Evolutionary conservation across 768 basidiomycete genomes (phyloP), one percentile per base, ranked within the genome.

Genomic region (Lepiota brunneoincarnata): DNA sequence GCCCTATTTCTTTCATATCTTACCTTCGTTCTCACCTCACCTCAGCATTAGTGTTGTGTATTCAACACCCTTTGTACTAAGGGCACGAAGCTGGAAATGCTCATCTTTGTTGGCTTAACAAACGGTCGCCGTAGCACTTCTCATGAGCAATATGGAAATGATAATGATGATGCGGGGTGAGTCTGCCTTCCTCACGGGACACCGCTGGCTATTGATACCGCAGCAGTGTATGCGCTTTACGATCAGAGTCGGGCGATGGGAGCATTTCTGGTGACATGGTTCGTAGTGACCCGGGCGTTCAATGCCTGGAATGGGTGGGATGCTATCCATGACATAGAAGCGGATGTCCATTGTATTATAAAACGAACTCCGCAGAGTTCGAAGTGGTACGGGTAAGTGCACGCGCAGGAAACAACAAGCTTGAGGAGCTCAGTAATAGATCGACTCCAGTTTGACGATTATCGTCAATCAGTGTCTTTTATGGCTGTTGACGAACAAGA

Each of bases 321-420:
- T 11, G 21, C 37, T 11, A 9, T 40, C 18, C 6, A 12, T 4
- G 49, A 39, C 3, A 28, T 41, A 21, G 38, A 50, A 15, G 11
- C 34, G 4, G 37, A 50, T 10, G 2, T 14, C n/a, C 18, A 40
- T 26, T 50, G 49, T 50, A 40, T 50, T 12, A 7, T 18, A 17
- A 50, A 18, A 12, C 24, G 21, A 35, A 50, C 38, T 1, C 49
- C 49, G 2, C 14, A 40, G 26, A 50, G 49, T 31, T 40, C 49
- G 15, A 50, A 40, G 15, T 50, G 49, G 49, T 50, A 40, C 23
- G 18, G 38, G 49, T 50, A 23, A 9, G 49, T 50, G 12, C n/a
- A 35, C 20, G 12, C n/a, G n/a, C n/a, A n/a, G 15, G 7, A n/a
- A 17, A 18, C 11, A 17, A 35, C 17, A 3, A n/a, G 4, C 7